Base-by-base conservation (phyloP, 257 asterid species). In the Striga asiatica region DNA sequence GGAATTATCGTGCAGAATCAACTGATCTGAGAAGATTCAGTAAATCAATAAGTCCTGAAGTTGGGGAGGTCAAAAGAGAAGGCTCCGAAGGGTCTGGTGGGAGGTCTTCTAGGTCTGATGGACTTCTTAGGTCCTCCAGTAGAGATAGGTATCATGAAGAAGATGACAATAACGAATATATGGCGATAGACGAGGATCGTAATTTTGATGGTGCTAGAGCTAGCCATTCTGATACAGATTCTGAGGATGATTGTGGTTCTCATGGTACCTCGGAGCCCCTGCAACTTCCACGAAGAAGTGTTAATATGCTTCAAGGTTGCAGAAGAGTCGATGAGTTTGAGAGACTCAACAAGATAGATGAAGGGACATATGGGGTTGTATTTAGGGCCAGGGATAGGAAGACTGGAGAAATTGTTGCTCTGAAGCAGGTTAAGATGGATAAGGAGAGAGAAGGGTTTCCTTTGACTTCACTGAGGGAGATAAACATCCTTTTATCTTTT, bases 371-470 rank as follows among this genome's bases (percentile, higher is more conserved):
- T 27, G 97, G 97, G 32, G 93, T 89, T 31, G 97, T 89, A 52
- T 89, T 54, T 52, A 76, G 97, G 72, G 97, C 97, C 37, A 85
- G 23, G 73, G 97, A 89, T 70, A 89, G 74, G 82, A 85, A 79
- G 70, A 81, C 89, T 4, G 88, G 88, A 31, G 97, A 85, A 74
- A 71, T 89, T 67, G 97, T 89, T 79, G 97, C 97, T 6, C 56
- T 89, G 71, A 89, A 89, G 76, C 83, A 79, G 80, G 97, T 89
- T 31, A 89, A 89, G 80, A 89, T 89, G 97, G 95, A 89, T 66
- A 89, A 74, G 73, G 97, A 89, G 68, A 78, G 95, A 66, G 97
- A 89, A 72, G 97, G 97, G 2, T 89, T 89, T 68, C 97, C 97
- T 19, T 56, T 89, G 74, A 89, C 97, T 11, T 65, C 97, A 37